Evolutionary conservation across 495 filamentous ascomycete genomes (phyloP).

Genomic region (Gamarada debralockiae): DNA sequence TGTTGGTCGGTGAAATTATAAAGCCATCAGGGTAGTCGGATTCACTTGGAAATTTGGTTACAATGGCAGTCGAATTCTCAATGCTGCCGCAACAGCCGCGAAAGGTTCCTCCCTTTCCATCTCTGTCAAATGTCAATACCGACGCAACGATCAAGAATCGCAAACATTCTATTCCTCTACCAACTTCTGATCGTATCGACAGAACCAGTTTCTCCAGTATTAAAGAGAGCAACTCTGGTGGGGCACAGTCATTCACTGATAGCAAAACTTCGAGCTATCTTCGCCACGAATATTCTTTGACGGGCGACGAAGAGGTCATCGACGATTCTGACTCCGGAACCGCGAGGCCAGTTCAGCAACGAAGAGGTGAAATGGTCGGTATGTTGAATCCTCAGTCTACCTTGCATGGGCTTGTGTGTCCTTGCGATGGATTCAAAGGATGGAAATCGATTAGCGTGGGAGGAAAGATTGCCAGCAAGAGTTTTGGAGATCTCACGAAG

Average conservation of each 20-base stretch:
- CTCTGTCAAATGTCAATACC: too few relatives aligned
- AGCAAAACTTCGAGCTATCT: conserved; percentile 59
- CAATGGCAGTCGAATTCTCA: background rate
- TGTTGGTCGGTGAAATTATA: background rate
- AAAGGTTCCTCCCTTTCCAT: background rate
- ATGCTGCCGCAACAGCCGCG: background rate
- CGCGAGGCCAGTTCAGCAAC: conserved; percentile 12
- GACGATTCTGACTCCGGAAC: conserved; percentile 30
- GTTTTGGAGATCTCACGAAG: conserved; percentile 62
- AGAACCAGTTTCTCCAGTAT: conserved; percentile 56
- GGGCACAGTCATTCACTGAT: conserved; percentile 70
- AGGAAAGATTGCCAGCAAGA: conserved; percentile 65
- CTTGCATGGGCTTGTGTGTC: conserved; percentile 61
- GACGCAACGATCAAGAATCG: too few relatives aligned
- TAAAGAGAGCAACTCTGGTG: conserved; percentile 43
- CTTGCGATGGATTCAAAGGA: conserved; percentile 64
- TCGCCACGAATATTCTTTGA: conserved; percentile 25
- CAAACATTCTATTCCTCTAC: background rate
- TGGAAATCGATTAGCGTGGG: conserved; percentile 69
- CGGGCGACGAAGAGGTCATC: conserved; percentile 22
- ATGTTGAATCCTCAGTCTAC: conserved; percentile 10
- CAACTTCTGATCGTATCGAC: conserved; percentile 22
- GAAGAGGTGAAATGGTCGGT: conserved; percentile 3
- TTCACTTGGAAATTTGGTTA: background rate
- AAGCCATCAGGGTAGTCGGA: too few relatives aligned